A percentile compares a stretch with the other conserved stretches of the same genome.
phyloP scores from a whole-genome alignment of 331 rosid species.

The Dryas integrifolia region DNA sequence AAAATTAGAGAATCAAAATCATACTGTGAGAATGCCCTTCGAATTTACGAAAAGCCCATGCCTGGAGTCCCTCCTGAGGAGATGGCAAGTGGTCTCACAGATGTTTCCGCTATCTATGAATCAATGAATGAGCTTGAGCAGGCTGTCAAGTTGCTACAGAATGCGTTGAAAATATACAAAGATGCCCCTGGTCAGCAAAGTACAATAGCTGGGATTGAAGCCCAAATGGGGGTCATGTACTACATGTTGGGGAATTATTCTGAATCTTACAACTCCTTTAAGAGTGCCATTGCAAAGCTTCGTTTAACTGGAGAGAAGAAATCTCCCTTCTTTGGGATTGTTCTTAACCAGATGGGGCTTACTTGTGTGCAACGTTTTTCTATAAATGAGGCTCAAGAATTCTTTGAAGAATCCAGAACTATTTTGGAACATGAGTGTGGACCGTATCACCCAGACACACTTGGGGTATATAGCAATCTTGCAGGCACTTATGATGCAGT shows the following conservation, averaged over 20 bases:
- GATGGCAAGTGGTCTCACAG: conserved; percentile 71
- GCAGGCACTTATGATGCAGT: conserved; percentile 89
- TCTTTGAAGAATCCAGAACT: conserved; percentile 76
- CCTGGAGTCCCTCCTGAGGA: conserved; percentile 61
- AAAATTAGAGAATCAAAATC: conserved; percentile 71
- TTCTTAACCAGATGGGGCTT: conserved; percentile 93
- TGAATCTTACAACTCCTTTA: conserved; percentile 64
- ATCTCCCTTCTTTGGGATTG: conserved; percentile 77
- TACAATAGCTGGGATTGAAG: conserved; percentile 87
- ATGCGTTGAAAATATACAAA: conserved; percentile 56
- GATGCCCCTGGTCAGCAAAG: conserved; percentile 75
- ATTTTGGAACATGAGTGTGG: conserved; percentile 73
- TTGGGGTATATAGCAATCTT: conserved; percentile 86
- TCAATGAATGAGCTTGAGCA: conserved; percentile 75
- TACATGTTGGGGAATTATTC: conserved; percentile 62
- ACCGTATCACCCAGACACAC: conserved; percentile 81
- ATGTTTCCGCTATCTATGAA: conserved; percentile 81
- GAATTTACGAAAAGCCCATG: conserved; percentile 77
- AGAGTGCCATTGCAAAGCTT: conserved; percentile 63
- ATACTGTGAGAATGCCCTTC: conserved; percentile 76
- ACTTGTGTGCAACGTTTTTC: conserved; percentile 67
- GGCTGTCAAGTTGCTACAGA: conserved; percentile 68
- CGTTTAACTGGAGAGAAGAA: conserved; percentile 79
- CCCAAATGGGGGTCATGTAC: conserved; percentile 89
- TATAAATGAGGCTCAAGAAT: conserved; percentile 58